These are phyloP conservation scores for Penicillium alfredii DNA, from an alignment of 495 filamentous ascomycete genomes.

Conservation along the genomic window DNA sequence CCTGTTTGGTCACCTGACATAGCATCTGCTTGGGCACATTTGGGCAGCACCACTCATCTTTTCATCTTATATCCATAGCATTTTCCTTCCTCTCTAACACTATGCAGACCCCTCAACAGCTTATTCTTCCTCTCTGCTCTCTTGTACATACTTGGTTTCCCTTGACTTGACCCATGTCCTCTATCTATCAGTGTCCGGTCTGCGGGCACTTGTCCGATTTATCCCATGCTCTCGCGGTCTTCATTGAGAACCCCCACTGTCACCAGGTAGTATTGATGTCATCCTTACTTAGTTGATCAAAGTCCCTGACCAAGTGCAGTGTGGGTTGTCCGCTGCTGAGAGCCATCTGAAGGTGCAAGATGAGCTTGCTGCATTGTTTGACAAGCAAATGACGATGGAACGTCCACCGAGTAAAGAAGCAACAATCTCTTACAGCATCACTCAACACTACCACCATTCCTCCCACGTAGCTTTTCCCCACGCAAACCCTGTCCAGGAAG, in stretches of 20 bases:
- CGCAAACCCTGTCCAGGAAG: conserved; percentile 1
- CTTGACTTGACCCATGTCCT: conserved; percentile 24
- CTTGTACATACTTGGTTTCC: no score
- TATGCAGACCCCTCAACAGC: no score
- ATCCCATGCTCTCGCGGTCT: conserved; percentile 25
- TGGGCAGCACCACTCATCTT: no score
- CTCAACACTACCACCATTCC: conserved; percentile 73
- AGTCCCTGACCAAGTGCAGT: conserved; percentile 23
- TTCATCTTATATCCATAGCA: no score
- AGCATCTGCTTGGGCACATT: no score
- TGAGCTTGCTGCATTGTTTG: conserved; percentile 62
- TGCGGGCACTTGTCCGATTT: conserved; percentile 35
- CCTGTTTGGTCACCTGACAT: conserved; percentile 10
- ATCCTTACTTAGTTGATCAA: not conserved
- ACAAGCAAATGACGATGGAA: conserved; percentile 51
- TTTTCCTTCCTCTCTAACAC: no score
- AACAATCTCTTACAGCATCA: conserved; percentile 57
- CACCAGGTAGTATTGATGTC: conserved; percentile 26
- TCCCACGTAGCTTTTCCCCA: conserved; percentile 42
- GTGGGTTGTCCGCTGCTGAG: conserved; percentile 35
- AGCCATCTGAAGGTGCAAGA: conserved; percentile 51
- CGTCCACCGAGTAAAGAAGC: conserved; percentile 22
- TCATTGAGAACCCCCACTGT: conserved; percentile 31
- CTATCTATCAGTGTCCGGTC: conserved; percentile 31
- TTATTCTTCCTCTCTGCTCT: no score